Evolutionary conservation across 1,139 yeast genomes (phyloP), one percentile per base, ranked within the genome.

Genomic region (Debaryomyces fabryi): DNA sequence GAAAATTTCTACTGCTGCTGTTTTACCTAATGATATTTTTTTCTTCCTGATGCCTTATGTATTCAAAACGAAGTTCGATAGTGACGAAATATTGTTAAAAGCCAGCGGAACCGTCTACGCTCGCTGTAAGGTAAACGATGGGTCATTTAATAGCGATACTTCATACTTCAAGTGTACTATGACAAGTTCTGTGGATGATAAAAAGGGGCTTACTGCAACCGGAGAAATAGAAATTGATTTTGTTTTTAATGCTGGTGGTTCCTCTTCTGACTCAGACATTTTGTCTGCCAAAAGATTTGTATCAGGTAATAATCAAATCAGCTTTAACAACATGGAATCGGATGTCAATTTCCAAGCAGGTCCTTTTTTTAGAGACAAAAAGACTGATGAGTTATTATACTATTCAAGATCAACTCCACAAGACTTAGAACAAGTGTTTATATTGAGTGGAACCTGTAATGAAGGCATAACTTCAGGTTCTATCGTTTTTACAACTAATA

Each of bases 231-330:
- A 51, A 8, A 60, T 59, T 42, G 63, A 58, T 39, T 58, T 60
- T 44, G 54, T 57, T 4, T 59, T 60, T 40, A 58, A 58, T 45
- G 63, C 56, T 39, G 65, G 65, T 18, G 63, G 61, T 3, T 60
- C 65, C 6, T 49, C 59, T 12, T 15, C 29, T 8, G 34, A 42
- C 4, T 42, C 52, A 10, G 65, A 60, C 36, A 37, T 58, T 21
- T 39, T 36, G 7, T 54, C 55, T 4, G 60, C 63, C 1, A 52
- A 46, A 10, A 37, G 38, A 18, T 43, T 50, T 32, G 16, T n/a
- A 25, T 35, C 52, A 1, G 54, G 53, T 4, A 24, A 29, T 3
- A 52, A 54, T 32, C 18, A 32, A 12, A 33, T 56, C 8, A 42
- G 45, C 32, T 58, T 61, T 60, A 49, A 53, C 33, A 56, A 53